These are phyloP conservation scores for Acacia pycnantha DNA, from an alignment of 331 rosid genomes.

Conservation along the genomic window DNA sequence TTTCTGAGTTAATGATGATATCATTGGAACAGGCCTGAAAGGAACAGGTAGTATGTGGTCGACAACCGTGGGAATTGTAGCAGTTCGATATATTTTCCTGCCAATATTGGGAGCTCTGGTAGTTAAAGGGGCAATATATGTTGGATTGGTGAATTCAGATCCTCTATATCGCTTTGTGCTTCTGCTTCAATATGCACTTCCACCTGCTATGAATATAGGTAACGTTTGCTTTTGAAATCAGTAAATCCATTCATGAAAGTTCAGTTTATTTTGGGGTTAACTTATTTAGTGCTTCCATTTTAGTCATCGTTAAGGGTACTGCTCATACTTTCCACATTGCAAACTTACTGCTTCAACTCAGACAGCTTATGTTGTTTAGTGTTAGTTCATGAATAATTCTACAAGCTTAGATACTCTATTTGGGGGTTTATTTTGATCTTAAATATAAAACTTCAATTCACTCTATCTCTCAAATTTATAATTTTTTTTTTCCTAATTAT, in stretches of 20 bases:
- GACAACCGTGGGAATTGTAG: constrained; percentile 37
- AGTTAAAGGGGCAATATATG: constrained; percentile 37
- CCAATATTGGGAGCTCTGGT: constrained; percentile 41
- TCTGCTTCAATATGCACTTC: constrained; percentile 54
- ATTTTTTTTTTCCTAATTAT: background rate
- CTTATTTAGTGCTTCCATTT: background rate
- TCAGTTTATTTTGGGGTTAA: background rate
- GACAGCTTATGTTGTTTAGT: background rate
- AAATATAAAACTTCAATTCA: background rate
- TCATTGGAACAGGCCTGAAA: constrained; percentile 35
- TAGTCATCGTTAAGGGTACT: background rate
- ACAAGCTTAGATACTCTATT: background rate
- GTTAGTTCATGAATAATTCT: background rate
- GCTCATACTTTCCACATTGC: background rate
- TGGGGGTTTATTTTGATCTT: background rate
- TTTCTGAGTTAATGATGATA: background rate
- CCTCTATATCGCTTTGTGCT: constrained; percentile 43
- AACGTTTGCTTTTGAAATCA: background rate
- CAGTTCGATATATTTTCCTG: constrained; percentile 37
- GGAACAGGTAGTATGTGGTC: constrained; percentile 33
- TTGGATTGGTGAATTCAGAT: constrained; percentile 44
- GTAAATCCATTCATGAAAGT: background rate
- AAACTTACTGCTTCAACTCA: background rate
- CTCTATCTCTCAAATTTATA: background rate
- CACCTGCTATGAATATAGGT: constrained; percentile 68